Conservation (phyloP, 768 basidiomycete genomes). For the Phylloporus scabripes region DNA sequence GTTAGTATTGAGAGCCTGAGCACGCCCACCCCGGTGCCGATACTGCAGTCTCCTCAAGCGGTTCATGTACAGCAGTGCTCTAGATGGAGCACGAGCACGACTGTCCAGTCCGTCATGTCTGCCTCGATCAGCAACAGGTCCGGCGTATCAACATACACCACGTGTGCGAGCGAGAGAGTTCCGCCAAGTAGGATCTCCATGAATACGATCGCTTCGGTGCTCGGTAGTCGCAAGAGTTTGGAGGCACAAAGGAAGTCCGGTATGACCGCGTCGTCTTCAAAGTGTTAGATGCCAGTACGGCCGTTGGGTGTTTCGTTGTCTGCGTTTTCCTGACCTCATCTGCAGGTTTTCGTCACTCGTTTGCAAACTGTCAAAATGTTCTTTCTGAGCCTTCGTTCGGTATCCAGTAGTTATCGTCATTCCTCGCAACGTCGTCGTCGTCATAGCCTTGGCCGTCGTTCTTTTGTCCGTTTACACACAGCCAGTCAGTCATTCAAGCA, state of each 20-base stretch:
- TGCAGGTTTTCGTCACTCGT: neutral
- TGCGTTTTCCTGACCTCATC: conserved; percentile 2
- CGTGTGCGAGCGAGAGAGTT: conserved; percentile 23
- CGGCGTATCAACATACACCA: conserved; percentile 25
- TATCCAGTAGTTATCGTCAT: neutral
- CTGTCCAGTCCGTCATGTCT: conserved; percentile 23
- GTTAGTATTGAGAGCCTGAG: conserved; percentile 2
- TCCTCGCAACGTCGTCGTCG: conserved; percentile 4
- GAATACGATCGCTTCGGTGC: conserved; percentile 22
- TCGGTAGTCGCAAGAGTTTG: conserved; percentile 26
- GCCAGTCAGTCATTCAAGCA: conserved; percentile 4
- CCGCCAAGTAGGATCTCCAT: conserved; percentile 24
- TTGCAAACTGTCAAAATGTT: conserved; percentile 2
- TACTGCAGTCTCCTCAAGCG: conserved; percentile 11
- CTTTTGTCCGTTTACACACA: conserved; percentile 3
- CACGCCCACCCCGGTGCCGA: conserved; percentile 3
- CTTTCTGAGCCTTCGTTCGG: neutral
- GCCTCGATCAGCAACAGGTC: conserved; percentile 24
- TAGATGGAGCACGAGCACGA: conserved; percentile 31
- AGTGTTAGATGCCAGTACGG: conserved; percentile 13
- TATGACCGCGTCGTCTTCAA: conserved; percentile 24
- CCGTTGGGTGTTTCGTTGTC: too few relatives aligned
- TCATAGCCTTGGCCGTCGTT: conserved; percentile 2
- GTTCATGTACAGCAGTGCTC: conserved; percentile 20
- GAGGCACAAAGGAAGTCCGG: conserved; percentile 24